Evolutionary conservation across 1,139 yeast genomes (phyloP), one percentile per base, ranked within the genome.

Genomic region (Spencermartinsiella ligniputridi): DNA sequence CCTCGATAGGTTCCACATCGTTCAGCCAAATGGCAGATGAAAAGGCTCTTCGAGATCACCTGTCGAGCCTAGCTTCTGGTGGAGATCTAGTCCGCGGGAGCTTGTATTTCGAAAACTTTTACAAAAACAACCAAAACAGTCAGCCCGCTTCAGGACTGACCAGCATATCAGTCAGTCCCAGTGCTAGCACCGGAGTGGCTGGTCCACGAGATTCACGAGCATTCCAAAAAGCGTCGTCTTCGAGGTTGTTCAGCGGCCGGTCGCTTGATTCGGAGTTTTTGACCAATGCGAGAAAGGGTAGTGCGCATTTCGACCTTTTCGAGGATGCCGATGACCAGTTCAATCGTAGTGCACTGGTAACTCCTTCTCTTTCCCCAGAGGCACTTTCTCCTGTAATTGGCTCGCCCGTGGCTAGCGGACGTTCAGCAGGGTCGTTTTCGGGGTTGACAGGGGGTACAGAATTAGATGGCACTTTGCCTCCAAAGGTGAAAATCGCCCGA

Each of bases 401-500:
- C 8, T 48, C 52, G 12, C 52, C 52, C 1, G 35, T 42, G 35
- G 22, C 21, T 16, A 19, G 18, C 11, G 36, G 18, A 25, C 39
- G 11, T 5, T 27, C 32, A n/a, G 32, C 32, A 9, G 32, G 15
- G 5, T 27, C 32, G 15, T 27, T 8, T n/a, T 27, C 32, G 15
- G 8, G 15, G 6, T 27, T n/a, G 12, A 11, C 15, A 4, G 32
- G 32, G 8, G 34, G 27, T 5, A 17, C 34, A 4, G 22, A 22
- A 15, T 4, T n/a, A 6, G 24, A 27, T 17, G 34, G 34, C 19
- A 34, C 45, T 35, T 43, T 47, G 40, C 41, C 39, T 21, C 44
- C 57, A 30, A 43, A 54, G 40, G 47, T 54, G 46, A 58, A 57
- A 38, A 58, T 58, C 27, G 58, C 58, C 19, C 53, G 60, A 2